These are phyloP conservation scores for Candida dajiaensis DNA, from an alignment of 805 yeast genomes.

Conservation along the genomic window DNA sequence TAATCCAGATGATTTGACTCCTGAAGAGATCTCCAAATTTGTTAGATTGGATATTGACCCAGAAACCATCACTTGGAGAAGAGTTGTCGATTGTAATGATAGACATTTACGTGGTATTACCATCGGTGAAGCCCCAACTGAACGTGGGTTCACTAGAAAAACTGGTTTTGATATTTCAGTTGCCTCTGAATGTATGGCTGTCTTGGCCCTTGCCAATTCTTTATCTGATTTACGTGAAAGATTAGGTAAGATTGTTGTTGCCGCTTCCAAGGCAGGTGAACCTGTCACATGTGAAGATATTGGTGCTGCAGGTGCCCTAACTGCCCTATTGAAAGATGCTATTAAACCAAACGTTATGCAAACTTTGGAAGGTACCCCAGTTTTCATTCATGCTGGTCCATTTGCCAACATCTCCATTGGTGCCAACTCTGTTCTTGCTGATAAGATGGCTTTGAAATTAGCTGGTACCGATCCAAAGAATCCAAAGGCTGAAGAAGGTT, in stretches of 20 bases:
- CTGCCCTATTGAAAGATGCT: slow-evolving; percentile 93
- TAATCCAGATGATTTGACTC: slow-evolving; percentile 73
- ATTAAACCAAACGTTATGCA: slow-evolving; percentile 97
- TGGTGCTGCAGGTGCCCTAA: slow-evolving; percentile 92
- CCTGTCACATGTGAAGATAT: slow-evolving; percentile 93
- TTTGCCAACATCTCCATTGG: slow-evolving; percentile 97
- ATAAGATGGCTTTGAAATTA: slow-evolving; percentile 73
- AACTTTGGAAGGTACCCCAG: slow-evolving; percentile 96
- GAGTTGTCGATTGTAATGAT: slow-evolving; percentile 83
- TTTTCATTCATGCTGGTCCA: slow-evolving; percentile 96
- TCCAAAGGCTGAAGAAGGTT: slow-evolving; percentile 44
- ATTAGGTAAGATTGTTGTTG: slow-evolving; percentile 86
- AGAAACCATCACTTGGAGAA: slow-evolving; percentile 71
- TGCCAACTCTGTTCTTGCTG: slow-evolving; percentile 92
- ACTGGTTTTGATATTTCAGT: slow-evolving; percentile 84
- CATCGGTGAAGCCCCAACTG: slow-evolving; percentile 77
- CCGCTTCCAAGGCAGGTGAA: slow-evolving; percentile 63
- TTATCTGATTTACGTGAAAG: slow-evolving; percentile 81
- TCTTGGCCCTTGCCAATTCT: slow-evolving; percentile 72
- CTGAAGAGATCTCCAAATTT: slow-evolving; percentile 67
- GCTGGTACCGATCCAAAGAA: slow-evolving; percentile 53
- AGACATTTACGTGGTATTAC: slow-evolving; percentile 75
- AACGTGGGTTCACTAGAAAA: slow-evolving; percentile 62
- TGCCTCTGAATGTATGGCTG: slow-evolving; percentile 85
- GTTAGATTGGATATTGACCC: slow-evolving; percentile 82